phyloP scores from a whole-genome alignment of 148 eudicot genomes.

The Rhododendron vialii region DNA sequence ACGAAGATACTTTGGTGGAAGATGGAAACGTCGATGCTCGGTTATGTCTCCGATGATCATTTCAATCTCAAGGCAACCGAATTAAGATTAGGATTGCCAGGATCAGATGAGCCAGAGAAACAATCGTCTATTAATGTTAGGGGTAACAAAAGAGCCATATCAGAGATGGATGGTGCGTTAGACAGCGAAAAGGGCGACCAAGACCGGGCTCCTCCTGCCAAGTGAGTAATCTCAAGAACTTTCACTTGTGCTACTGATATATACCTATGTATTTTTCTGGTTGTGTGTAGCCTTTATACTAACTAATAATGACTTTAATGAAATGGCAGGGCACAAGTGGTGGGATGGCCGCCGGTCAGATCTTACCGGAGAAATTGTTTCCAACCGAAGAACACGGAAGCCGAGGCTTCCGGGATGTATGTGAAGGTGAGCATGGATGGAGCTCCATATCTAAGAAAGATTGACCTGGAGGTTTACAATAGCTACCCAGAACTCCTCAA shows the following conservation, averaged over 20 bases:
- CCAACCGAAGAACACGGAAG: constrained; percentile 27
- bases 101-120: constrained; percentile 30
- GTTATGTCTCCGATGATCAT: constrained; percentile 11
- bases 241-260: too few relatives aligned
- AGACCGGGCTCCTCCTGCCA: constrained; percentile 43
- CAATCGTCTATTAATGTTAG: constrained; percentile 8
- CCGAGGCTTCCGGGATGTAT: constrained; percentile 29
- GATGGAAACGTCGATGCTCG: constrained; percentile 29
- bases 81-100: constrained; percentile 63
- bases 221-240: constrained; percentile 40
- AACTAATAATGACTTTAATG: background rate
- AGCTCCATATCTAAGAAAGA: constrained; percentile 49
- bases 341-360: constrained; percentile 60
- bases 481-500: constrained; percentile 44
- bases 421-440: constrained; percentile 66
- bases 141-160: constrained; percentile 43
- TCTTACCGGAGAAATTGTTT: constrained; percentile 40
- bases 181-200: constrained; percentile 26
- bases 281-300: background rate
- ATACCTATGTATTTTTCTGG: background rate
- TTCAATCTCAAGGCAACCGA: constrained; percentile 59
- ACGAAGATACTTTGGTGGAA: background rate
- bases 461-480: constrained; percentile 39
- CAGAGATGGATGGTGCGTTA: constrained; percentile 21
- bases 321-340: constrained; percentile 43